Percentiles rank a stretch among this genome's conserved stretches.
These are phyloP conservation scores for Nigrospora osmanthi DNA, from an alignment of 2,329 filamentous ascomycete species.

Conservation along the genomic window DNA sequence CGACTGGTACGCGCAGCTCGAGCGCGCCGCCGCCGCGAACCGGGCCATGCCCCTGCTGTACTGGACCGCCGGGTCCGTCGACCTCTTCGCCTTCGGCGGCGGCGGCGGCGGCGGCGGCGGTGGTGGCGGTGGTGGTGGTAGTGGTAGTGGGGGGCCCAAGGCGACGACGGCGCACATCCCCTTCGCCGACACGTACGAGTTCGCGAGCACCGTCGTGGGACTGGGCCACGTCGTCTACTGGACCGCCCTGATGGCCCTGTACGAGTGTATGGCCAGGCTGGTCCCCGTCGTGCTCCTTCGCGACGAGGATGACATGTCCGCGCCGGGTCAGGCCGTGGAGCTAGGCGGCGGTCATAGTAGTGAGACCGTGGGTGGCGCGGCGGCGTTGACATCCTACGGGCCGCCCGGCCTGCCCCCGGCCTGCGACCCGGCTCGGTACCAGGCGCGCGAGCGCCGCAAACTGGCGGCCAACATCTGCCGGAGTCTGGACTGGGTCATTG, in stretches of 20 bases:
- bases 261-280: constrained; percentile 37
- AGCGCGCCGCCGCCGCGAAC: constrained; percentile 11
- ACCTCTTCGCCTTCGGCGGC: neutral
- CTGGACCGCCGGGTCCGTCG: constrained; percentile 27
- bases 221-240: constrained; percentile 46
- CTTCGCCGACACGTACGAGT: constrained; percentile 36
- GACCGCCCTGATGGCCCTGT: constrained; percentile 40
- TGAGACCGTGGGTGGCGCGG: neutral
- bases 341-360: no score
- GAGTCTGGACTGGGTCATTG: constrained; percentile 38
- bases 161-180: constrained; percentile 26
- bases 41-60: constrained; percentile 23
- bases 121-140: constrained; percentile 13
- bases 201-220: constrained; percentile 34
- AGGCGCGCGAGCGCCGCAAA: constrained; percentile 29
- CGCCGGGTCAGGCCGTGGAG: neutral
- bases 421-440: constrained; percentile 30
- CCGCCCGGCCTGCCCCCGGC: constrained; percentile 29
- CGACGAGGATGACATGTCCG: neutral
- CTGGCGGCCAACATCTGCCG: constrained; percentile 43
- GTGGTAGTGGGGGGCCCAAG: no score
- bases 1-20: constrained; percentile 34
- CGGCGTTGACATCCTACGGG: constrained; percentile 25
- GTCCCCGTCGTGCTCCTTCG: constrained; percentile 33
- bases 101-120: neutral